Percentiles rank a stretch among this genome's conserved stretches.
Conservation (phyloP, 768 basidiomycete species). For the Royoungia palumana region DNA sequence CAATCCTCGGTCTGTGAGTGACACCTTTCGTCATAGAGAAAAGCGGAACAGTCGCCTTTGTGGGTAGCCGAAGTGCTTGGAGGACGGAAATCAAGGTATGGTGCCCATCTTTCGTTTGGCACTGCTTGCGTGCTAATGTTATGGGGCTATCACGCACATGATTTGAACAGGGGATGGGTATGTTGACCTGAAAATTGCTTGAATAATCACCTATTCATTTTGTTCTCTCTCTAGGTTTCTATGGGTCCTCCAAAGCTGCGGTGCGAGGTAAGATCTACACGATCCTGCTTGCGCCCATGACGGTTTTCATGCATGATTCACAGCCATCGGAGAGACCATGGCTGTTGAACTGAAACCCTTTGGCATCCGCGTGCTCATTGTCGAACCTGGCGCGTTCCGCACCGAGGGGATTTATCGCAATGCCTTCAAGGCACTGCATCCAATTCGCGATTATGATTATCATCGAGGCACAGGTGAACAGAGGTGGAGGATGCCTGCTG, state of each 20-base stretch:
- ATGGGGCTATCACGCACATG: not conserved
- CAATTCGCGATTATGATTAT: conserved; percentile 49
- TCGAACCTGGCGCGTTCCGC: conserved; percentile 58
- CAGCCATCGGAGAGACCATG: conserved; percentile 57
- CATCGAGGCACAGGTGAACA: conserved; percentile 33
- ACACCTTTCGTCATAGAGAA: conserved; percentile 22
- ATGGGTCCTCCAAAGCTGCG: conserved; percentile 59
- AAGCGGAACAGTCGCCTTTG: conserved; percentile 43
- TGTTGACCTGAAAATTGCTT: not conserved
- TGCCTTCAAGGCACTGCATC: conserved; percentile 36
- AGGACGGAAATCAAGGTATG: conserved; percentile 38
- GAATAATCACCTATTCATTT: not conserved
- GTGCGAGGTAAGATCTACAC: conserved; percentile 42
- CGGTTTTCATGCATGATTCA: too few species aligned
- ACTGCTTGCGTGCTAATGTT: not conserved
- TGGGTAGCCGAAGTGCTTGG: conserved; percentile 57
- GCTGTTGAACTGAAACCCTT: conserved; percentile 52
- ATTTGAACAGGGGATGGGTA: conserved; percentile 24
- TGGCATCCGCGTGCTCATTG: conserved; percentile 53
- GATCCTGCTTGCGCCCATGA: not conserved
- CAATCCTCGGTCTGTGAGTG: too few species aligned
- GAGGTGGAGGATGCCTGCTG: conserved; percentile 36
- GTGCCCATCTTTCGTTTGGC: not conserved
- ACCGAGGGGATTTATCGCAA: conserved; percentile 53
- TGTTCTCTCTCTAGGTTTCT: conserved; percentile 33